These are phyloP conservation scores for Acanthamoeba royreba DNA, from an alignment of 208 protist genomes.

Conservation along the genomic window DNA sequence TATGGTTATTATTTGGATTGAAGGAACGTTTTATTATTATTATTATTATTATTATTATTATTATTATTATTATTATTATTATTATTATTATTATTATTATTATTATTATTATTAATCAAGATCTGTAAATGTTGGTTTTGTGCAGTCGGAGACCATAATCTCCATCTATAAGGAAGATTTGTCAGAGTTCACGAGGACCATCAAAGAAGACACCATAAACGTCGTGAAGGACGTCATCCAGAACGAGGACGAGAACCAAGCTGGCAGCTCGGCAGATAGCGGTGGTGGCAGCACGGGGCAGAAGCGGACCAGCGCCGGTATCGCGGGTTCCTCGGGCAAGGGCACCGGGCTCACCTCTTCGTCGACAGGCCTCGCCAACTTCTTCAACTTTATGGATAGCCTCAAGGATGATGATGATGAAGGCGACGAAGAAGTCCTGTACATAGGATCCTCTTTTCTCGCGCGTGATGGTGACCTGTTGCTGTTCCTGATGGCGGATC, in stretches of 20 bases:
- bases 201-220: constrained; percentile 43
- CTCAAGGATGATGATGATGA: not conserved
- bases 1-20: no score
- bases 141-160: constrained; percentile 30
- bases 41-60: no score
- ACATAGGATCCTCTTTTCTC: not conserved
- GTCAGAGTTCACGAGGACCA: constrained; percentile 28
- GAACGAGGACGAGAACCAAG: not conserved
- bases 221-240: constrained; percentile 2
- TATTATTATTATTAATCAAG: not conserved
- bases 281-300: no score
- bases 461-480: no score
- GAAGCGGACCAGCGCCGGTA: not conserved
- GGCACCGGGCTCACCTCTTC: not conserved
- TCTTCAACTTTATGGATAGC: constrained; percentile 25
- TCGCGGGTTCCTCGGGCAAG: no score
- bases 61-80: no score
- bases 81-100: no score
- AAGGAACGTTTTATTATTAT: no score
- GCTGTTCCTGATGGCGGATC: not conserved
- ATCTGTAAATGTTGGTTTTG: no score
- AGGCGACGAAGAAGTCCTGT: constrained; percentile 34
- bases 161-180: constrained; percentile 53
- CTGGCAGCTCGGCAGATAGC: not conserved
- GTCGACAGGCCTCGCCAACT: not conserved